Evolutionary conservation across 2,329 filamentous ascomycete genomes (phyloP).

Genomic region (Allantophomopsis lycopodina): DNA sequence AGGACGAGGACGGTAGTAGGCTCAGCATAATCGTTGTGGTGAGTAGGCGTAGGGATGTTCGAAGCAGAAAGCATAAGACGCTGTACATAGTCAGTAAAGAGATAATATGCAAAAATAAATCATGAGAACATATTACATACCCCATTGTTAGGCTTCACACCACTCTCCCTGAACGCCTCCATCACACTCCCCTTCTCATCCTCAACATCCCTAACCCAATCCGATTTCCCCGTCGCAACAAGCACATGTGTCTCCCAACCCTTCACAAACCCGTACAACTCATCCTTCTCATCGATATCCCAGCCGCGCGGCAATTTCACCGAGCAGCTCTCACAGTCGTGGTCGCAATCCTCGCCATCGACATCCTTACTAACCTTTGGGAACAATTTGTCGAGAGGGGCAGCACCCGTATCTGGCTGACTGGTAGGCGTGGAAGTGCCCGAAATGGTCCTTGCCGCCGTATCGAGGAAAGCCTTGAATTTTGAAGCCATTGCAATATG

Average conservation of each 20-base stretch:
- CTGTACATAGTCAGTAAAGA: slow-evolving; percentile 25
- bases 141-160: slow-evolving; percentile 49
- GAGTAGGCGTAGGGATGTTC: slow-evolving; percentile 71
- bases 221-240: slow-evolving; percentile 88
- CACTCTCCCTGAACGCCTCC: slow-evolving; percentile 52
- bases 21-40: slow-evolving; percentile 44
- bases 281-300: slow-evolving; percentile 63
- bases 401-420: slow-evolving; percentile 8
- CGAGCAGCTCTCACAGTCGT: slow-evolving; percentile 73
- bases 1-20: slow-evolving; percentile 75
- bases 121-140: slow-evolving; percentile 30
- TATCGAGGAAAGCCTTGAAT: slow-evolving; percentile 9
- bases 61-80: slow-evolving; percentile 83
- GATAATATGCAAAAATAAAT: neutral
- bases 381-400: slow-evolving; percentile 40
- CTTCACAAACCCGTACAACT: slow-evolving; percentile 73
- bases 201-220: slow-evolving; percentile 82
- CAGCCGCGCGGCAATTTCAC: slow-evolving; percentile 60
- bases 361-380: slow-evolving; percentile 56
- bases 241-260: slow-evolving; percentile 83
- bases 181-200: slow-evolving; percentile 81
- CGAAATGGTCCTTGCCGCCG: slow-evolving; percentile 11
- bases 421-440: slow-evolving; percentile 12
- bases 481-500: neutral
- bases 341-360: slow-evolving; percentile 81